Evolutionary conservation across 352 stramenopile species (phyloP).

Genomic region (Pythium aristosporum): DNA sequence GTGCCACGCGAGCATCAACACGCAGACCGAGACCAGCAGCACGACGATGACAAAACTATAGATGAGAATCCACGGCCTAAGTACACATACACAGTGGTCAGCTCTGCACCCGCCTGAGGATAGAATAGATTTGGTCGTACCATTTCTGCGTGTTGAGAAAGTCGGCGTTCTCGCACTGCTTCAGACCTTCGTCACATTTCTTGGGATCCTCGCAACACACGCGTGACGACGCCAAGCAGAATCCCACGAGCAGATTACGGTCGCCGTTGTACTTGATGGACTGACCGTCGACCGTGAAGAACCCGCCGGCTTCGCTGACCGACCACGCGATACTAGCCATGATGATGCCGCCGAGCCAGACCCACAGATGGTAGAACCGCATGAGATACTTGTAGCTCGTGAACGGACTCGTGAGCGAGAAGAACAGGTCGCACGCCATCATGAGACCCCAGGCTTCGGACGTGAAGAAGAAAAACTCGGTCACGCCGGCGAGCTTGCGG

Average conservation of each 20-base stretch:
- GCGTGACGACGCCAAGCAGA: conserved; percentile 80
- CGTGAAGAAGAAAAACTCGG: conserved; percentile 90
- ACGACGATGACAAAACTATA: conserved; percentile 86
- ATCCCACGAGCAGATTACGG: conserved; percentile 68
- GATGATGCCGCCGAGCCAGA: conserved; percentile 78
- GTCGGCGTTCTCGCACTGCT: conserved; percentile 48
- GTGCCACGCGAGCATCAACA: conserved; percentile 82
- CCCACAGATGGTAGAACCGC: conserved; percentile 87
- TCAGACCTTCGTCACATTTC: conserved; percentile 39
- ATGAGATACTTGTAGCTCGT: conserved; percentile 90
- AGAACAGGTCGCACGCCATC: conserved; percentile 88
- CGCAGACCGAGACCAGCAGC: conserved; percentile 80
- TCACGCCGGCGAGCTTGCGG: conserved; percentile 73
- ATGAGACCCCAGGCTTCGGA: conserved; percentile 85
- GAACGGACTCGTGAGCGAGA: conserved; percentile 86
- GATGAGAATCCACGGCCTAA: conserved; percentile 84
- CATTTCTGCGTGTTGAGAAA: conserved; percentile 83
- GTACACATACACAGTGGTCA: neutral
- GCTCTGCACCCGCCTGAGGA: neutral
- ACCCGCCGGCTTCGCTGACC: conserved; percentile 65
- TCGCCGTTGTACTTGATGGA: conserved; percentile 76
- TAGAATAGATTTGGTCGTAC: conserved; percentile 24
- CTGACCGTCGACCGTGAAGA: conserved; percentile 84
- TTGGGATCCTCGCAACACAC: conserved; percentile 66
- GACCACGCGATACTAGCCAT: conserved; percentile 80